These are phyloP conservation scores for Excoecaria cochinchinensis DNA, from an alignment of 345 rosid genomes.

Conservation along the genomic window DNA sequence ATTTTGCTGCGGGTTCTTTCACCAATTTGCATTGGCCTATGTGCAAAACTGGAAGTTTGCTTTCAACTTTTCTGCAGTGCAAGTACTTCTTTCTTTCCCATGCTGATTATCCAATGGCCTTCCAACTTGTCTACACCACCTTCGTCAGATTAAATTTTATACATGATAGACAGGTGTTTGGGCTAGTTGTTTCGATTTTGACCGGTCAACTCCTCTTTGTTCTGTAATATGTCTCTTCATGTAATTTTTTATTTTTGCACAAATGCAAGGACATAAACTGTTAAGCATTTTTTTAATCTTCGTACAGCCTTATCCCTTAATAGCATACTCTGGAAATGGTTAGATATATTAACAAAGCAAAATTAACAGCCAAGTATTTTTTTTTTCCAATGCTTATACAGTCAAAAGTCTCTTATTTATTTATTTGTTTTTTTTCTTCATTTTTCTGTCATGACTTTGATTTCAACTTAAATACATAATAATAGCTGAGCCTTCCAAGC, in stretches of 20 bases:
- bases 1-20: background rate
- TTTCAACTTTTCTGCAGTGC: background rate
- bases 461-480: background rate
- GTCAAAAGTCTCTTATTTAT: background rate
- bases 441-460: background rate
- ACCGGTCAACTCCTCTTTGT: background rate
- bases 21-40: conserved; percentile 1
- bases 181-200: background rate
- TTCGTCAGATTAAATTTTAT: background rate
- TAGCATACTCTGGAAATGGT: background rate
- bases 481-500: no score
- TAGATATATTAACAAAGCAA: background rate
- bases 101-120: background rate
- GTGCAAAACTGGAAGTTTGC: background rate
- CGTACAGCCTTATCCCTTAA: background rate
- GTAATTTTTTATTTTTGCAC: no score
- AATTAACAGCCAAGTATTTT: background rate
- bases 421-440: background rate
- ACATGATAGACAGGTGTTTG: background rate
- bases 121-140: background rate
- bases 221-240: background rate
- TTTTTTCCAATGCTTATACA: background rate
- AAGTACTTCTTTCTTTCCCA: conserved; percentile 1
- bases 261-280: background rate
- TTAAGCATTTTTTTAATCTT: background rate